Base-by-base conservation (phyloP, 2,329 filamentous ascomycete species). In the Phyllosticta ampelicida region DNA sequence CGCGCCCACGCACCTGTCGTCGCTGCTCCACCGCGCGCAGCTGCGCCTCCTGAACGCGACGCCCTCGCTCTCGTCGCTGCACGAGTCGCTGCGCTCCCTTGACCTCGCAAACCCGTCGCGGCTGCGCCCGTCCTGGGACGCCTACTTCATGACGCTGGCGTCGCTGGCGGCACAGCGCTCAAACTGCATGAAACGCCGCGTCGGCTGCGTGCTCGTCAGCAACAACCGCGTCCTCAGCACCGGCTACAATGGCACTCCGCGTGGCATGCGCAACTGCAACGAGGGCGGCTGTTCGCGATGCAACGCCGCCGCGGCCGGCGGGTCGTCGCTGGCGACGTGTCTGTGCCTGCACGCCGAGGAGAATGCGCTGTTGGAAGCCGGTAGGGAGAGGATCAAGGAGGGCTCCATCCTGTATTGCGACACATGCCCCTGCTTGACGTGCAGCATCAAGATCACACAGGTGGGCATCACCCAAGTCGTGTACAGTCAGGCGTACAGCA, bases 321-420 rank as follows among this genome's bases (percentile, higher is more conserved):
- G 94, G 21, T 80, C 85, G 51, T 85, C 82, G 0, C 79, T 99
- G 19, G 84, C 86, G 4, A 96, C 92, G 5, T 99, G 94, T 68
- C 80, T 97, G 54, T 99, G 94, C 71, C 83, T 99, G n/a, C 94
- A 99, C 71, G 94, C 94, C 0, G 94, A 99, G 76, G 94, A 99
- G 75, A 99, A 99, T 71, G 94, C 94, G 1, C 79, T 99, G 60
- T 79, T 99, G 9, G 94, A 99, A 76, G 94, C 94, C 19, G 94
- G 94, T 0, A 80, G 94, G 65, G 94, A 97, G 73, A 80, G 94
- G 60, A 90, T 99, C 64, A 79, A 89, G 19, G 86, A 89, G 58
- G 88, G 86, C 4, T 83, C 88, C 44, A 87, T 90, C 54, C 76
- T 99, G 23, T 99, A 96, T 74, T 96, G 91, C 73, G 89, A 96